Evolutionary conservation across 2,329 filamentous ascomycete species (phyloP).

Genomic region (Ophiostoma perfectum): DNA sequence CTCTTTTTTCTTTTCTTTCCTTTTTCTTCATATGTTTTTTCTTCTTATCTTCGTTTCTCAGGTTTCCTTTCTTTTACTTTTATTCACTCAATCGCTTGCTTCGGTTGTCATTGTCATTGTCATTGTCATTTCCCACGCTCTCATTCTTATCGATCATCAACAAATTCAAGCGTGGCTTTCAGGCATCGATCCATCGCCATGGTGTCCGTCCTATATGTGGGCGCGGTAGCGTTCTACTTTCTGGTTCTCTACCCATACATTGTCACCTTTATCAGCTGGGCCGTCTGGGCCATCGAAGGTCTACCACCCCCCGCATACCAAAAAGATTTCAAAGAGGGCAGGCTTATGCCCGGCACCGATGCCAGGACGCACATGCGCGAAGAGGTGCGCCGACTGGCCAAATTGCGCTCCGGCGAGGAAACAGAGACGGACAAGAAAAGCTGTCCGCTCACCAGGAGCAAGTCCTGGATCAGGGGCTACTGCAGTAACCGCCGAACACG

Average conservation of each 20-base stretch:
- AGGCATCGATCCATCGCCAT: not conserved
- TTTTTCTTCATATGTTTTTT: not conserved
- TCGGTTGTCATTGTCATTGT: not conserved
- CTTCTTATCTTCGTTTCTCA: not conserved
- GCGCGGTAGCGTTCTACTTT: constrained; percentile 7
- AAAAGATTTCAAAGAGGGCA: not conserved
- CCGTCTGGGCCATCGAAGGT: constrained; percentile 12
- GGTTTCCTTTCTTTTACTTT: not conserved
- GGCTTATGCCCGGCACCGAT: not conserved
- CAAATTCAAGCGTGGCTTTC: not conserved
- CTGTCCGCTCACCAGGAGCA: not conserved
- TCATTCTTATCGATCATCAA: not conserved
- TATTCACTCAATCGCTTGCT: too few relatives aligned
- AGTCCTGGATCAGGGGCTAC: not conserved
- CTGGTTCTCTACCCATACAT: constrained; percentile 10
- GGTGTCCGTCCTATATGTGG: not conserved
- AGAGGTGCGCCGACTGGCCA: not conserved
- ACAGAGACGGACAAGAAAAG: not conserved
- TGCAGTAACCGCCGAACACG: not conserved
- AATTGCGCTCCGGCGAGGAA: not conserved
- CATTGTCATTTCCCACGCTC: not conserved
- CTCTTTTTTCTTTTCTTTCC: not conserved
- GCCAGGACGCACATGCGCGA: not conserved
- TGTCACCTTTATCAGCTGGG: constrained; percentile 3
- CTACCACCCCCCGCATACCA: not conserved